Evolutionary conservation across 495 filamentous ascomycete genomes (phyloP).

Genomic region (Ramalina peruviana): DNA sequence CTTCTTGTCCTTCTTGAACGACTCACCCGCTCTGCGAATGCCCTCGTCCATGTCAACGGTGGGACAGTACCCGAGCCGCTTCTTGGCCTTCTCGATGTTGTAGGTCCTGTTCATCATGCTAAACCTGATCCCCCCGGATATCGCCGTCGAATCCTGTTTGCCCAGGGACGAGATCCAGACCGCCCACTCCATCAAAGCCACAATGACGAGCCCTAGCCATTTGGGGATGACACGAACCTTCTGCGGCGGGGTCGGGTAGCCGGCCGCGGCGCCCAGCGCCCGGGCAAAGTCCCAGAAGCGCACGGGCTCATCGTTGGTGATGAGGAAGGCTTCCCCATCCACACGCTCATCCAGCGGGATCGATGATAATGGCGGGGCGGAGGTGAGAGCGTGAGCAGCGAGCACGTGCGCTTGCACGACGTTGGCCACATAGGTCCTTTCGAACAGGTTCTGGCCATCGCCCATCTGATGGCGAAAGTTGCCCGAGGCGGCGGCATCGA

Average conservation of each 20-base stretch:
- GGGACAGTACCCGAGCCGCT: slow-evolving; percentile 50
- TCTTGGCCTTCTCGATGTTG: slow-evolving; percentile 54
- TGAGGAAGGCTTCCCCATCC: slow-evolving; percentile 3
- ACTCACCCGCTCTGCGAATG: slow-evolving; percentile 41
- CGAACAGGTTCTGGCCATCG: slow-evolving; percentile 12
- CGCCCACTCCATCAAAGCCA: background rate
- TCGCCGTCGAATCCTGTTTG: background rate
- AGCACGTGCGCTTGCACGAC: slow-evolving; percentile 62
- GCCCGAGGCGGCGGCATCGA: slow-evolving; percentile 8
- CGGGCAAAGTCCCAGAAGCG: slow-evolving; percentile 4
- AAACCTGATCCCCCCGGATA: background rate
- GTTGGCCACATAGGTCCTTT: slow-evolving; percentile 24
- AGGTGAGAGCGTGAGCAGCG: slow-evolving; percentile 48
- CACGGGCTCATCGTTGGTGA: slow-evolving; percentile 3
- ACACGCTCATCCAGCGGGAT: background rate
- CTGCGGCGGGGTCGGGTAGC: background rate
- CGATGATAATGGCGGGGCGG: background rate
- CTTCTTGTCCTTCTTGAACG: slow-evolving; percentile 30
- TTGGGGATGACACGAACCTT: background rate
- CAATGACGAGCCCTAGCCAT: background rate
- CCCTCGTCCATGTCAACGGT: slow-evolving; percentile 49
- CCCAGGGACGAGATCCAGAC: background rate
- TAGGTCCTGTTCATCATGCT: slow-evolving; percentile 6
- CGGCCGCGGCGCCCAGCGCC: background rate
- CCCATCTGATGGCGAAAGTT: slow-evolving; percentile 18